phyloP scores from a whole-genome alignment of 768 basidiomycete genomes.

The Suillus subaureus region DNA sequence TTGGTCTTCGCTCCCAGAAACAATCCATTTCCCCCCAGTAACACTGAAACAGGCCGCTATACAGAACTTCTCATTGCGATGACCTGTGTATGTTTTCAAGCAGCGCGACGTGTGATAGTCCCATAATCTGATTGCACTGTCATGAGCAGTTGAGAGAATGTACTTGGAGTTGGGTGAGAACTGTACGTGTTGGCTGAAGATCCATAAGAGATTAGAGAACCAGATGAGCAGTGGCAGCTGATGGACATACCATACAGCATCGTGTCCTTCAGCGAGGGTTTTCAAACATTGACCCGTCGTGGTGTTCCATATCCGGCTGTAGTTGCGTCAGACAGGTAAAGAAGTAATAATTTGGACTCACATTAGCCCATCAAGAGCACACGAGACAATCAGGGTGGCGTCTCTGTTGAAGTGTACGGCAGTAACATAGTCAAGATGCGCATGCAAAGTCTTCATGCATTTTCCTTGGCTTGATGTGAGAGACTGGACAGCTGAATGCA shows the following conservation, averaged over 20 bases:
- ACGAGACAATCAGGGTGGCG: conserved; percentile 88
- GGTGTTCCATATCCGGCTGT: conserved; percentile 94
- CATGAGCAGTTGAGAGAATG: conserved; percentile 91
- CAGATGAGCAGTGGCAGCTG: neutral
- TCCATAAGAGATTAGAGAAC: neutral
- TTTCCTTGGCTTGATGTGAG: conserved; percentile 51
- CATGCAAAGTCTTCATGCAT: conserved; percentile 84
- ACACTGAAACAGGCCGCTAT: conserved; percentile 84
- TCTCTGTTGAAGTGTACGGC: conserved; percentile 94
- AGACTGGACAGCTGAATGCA: neutral
- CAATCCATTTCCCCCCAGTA: conserved; percentile 87
- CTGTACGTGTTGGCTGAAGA: conserved; percentile 77
- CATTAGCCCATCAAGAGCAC: conserved; percentile 93
- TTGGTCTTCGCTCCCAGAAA: conserved; percentile 89
- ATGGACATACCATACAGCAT: conserved; percentile 70
- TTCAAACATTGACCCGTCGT: conserved; percentile 93
- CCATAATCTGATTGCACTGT: conserved; percentile 92
- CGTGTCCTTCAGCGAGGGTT: conserved; percentile 88
- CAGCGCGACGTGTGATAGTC: conserved; percentile 91
- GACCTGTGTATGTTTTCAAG: conserved; percentile 88
- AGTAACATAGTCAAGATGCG: conserved; percentile 93
- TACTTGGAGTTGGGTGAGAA: conserved; percentile 97
- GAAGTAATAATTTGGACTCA: conserved; percentile 40
- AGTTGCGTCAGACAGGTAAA: conserved; percentile 2
- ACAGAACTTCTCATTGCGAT: conserved; percentile 81